Percentiles rank a stretch among this genome's conserved stretches.
phyloP scores from a whole-genome alignment of 495 filamentous ascomycete genomes.

The Sphaerosporella brunnea region DNA sequence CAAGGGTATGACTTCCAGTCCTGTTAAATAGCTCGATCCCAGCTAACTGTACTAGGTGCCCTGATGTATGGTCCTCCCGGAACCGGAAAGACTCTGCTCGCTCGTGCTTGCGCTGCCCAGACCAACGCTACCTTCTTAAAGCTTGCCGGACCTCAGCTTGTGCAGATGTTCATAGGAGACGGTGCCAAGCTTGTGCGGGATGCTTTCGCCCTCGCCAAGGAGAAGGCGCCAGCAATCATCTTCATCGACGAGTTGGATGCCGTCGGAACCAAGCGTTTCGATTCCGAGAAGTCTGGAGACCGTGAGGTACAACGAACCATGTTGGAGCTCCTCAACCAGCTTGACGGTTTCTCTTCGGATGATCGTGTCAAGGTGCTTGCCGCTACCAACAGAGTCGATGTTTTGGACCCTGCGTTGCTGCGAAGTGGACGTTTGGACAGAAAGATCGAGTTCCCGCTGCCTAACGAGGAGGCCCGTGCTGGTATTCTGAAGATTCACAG shows the following conservation, averaged over 20 bases:
- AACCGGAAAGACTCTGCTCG: slow-evolving; percentile 90
- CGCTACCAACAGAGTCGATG: slow-evolving; percentile 94
- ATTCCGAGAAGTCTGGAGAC: slow-evolving; percentile 95
- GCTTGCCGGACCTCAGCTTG: slow-evolving; percentile 92
- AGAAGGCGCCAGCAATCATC: slow-evolving; percentile 96
- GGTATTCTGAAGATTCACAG: slow-evolving; percentile 96
- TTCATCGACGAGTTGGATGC: slow-evolving; percentile 99
- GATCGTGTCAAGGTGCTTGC: slow-evolving; percentile 98
- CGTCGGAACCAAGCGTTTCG: slow-evolving; percentile 95
- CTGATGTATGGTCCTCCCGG: slow-evolving; percentile 98
- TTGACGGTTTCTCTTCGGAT: slow-evolving; percentile 97
- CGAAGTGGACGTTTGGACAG: slow-evolving; percentile 89
- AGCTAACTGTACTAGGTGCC: slow-evolving; percentile 46
- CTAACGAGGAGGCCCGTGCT: slow-evolving; percentile 95
- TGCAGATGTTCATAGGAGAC: slow-evolving; percentile 99
- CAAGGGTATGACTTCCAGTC: slow-evolving; percentile 48
- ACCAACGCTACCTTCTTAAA: slow-evolving; percentile 99
- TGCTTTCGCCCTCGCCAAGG: slow-evolving; percentile 92
- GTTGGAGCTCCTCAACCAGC: slow-evolving; percentile 96
- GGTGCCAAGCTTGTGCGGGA: slow-evolving; percentile 95
- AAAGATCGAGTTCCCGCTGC: slow-evolving; percentile 98
- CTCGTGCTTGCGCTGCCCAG: slow-evolving; percentile 90
- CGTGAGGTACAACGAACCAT: slow-evolving; percentile 97
- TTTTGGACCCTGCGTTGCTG: slow-evolving; percentile 85
- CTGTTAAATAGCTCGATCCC: not conserved